These are phyloP conservation scores for Xylariales sp. DNA, from an alignment of 2,329 filamentous ascomycete species.

Conservation along the genomic window DNA sequence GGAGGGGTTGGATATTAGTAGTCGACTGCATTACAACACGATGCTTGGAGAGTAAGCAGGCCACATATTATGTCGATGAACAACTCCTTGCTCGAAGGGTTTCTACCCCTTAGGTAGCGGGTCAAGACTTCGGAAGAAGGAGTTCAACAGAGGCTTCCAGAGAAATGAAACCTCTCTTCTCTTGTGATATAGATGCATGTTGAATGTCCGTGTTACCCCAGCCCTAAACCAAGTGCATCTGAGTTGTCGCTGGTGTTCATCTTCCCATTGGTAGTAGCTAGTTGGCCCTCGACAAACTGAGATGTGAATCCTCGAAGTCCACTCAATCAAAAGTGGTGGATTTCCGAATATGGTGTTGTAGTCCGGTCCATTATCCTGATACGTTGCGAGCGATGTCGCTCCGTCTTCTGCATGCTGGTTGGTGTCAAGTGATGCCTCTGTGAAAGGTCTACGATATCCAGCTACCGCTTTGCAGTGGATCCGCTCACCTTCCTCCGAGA, in stretches of 20 bases:
- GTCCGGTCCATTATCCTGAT: background rate
- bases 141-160: background rate
- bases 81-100: no score
- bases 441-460: background rate
- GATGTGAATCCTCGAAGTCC: constrained; percentile 6
- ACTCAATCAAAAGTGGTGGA: constrained; percentile 8
- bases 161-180: background rate
- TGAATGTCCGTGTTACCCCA: background rate
- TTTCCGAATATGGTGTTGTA: background rate
- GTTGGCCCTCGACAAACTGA: constrained; percentile 8
- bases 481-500: constrained; percentile 5
- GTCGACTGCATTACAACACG: no score
- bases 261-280: constrained; percentile 4
- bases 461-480: constrained; percentile 2
- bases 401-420: background rate
- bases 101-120: no score
- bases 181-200: background rate
- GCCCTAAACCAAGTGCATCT: constrained; percentile 4
- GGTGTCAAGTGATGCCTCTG: background rate
- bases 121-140: background rate
- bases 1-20: no score
- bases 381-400: background rate
- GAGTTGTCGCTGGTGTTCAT: background rate
- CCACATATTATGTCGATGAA: no score
- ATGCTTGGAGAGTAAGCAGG: no score